phyloP scores from a whole-genome alignment of 768 basidiomycete genomes.

The Amyloporia xantha region DNA sequence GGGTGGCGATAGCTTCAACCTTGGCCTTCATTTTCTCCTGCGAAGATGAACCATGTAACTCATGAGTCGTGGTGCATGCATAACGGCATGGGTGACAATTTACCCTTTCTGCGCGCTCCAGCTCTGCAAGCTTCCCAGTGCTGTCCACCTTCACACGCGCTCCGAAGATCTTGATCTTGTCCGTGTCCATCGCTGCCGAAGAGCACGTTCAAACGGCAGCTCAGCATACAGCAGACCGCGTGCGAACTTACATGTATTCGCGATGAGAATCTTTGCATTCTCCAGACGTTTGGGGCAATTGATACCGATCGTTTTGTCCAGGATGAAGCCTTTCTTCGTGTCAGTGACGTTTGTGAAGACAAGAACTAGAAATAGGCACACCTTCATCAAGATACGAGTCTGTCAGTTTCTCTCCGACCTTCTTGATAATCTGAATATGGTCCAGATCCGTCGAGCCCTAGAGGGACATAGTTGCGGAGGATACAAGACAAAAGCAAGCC shows the following conservation, averaged over 20 bases:
- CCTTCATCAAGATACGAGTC: conserved; percentile 98
- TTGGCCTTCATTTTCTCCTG: conserved; percentile 99
- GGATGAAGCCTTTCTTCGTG: conserved; percentile 75
- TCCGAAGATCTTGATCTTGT: conserved; percentile 99
- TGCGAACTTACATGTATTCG: conserved; percentile 81
- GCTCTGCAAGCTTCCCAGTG: conserved; percentile 94
- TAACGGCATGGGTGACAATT: conserved; percentile 15
- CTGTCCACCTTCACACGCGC: conserved; percentile 93
- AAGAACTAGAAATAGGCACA: conserved; percentile 21
- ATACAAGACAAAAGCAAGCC: too few species aligned
- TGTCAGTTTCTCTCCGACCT: conserved; percentile 96
- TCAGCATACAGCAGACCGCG: neutral
- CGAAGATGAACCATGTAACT: conserved; percentile 1
- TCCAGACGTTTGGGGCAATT: conserved; percentile 94
- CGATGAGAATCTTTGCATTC: conserved; percentile 93
- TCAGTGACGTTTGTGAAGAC: neutral
- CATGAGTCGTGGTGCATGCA: neutral
- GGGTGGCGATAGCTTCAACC: conserved; percentile 88
- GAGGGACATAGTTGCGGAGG: too few species aligned
- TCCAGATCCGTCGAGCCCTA: conserved; percentile 95
- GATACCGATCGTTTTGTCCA: conserved; percentile 91
- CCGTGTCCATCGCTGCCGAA: conserved; percentile 93
- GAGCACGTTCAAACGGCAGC: neutral
- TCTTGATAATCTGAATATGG: conserved; percentile 99
- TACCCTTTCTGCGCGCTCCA: conserved; percentile 91